A percentile compares a stretch with the other conserved stretches of the same genome.
These are phyloP conservation scores for Fonsecaea nubica DNA, from an alignment of 2,329 filamentous ascomycete genomes.

Conservation along the genomic window DNA sequence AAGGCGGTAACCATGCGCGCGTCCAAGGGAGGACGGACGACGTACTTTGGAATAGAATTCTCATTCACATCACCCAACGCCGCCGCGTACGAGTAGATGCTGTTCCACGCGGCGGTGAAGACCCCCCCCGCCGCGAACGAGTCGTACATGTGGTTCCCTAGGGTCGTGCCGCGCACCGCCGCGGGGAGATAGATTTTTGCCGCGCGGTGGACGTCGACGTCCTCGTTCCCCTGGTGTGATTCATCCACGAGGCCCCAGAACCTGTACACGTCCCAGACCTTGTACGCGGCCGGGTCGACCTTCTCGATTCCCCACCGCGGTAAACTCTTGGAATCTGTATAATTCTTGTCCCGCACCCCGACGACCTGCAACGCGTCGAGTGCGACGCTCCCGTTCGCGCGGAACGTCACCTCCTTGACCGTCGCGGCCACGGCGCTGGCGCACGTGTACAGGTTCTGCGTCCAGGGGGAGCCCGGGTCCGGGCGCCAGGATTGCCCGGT, in stretches of 20 bases:
- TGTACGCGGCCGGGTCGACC: not conserved
- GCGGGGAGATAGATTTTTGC: constrained; percentile 6
- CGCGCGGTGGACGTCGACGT: not conserved
- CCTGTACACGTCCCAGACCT: constrained; percentile 43
- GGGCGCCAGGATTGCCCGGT: constrained; percentile 43
- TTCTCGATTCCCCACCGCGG: constrained; percentile 51
- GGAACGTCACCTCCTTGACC: constrained; percentile 55
- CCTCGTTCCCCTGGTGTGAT: not conserved
- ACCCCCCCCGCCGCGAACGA: constrained; percentile 8
- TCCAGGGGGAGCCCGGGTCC: constrained; percentile 52
- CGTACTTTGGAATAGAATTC: constrained; percentile 1
- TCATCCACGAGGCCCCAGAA: constrained; percentile 9
- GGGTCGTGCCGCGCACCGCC: constrained; percentile 2
- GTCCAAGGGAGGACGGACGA: not conserved
- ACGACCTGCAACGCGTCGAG: constrained; percentile 43
- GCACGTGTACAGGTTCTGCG: constrained; percentile 52
- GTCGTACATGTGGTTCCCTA: constrained; percentile 12
- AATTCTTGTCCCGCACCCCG: constrained; percentile 48
- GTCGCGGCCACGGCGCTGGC: constrained; percentile 51
- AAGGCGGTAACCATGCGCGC: too few relatives aligned
- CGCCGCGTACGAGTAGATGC: constrained; percentile 11
- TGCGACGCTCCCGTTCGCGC: constrained; percentile 44
- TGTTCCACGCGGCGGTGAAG: constrained; percentile 13
- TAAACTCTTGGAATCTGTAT: constrained; percentile 42
- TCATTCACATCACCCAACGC: constrained; percentile 6